phyloP scores from a whole-genome alignment of 495 filamentous ascomycete species.

The Aspergillus bertholletiae region DNA sequence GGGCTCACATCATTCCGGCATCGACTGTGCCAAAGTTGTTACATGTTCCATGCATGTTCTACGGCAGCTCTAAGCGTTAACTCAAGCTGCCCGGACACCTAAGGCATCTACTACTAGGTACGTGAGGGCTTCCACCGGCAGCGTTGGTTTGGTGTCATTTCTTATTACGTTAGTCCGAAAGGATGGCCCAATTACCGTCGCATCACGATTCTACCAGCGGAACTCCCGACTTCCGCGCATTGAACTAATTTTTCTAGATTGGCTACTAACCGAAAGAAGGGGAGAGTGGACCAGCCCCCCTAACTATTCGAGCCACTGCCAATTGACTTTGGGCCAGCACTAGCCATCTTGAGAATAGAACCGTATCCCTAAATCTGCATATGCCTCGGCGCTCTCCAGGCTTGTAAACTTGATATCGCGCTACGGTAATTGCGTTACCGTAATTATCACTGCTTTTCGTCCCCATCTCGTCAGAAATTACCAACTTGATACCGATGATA shows the following conservation, averaged over 20 bases:
- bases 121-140: constrained; percentile 3
- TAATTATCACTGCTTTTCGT: too few relatives aligned
- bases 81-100: neutral
- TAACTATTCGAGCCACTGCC: constrained; percentile 13
- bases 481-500: too few relatives aligned
- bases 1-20: neutral
- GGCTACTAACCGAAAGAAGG: neutral
- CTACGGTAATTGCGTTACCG: neutral
- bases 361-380: constrained; percentile 11
- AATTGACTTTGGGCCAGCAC: constrained; percentile 5
- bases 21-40: constrained; percentile 3
- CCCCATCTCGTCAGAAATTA: too few relatives aligned
- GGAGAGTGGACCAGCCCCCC: constrained; percentile 2
- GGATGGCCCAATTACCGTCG: constrained; percentile 9
- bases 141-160: constrained; percentile 10
- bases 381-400: constrained; percentile 9
- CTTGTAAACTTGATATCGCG: constrained; percentile 6
- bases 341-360: constrained; percentile 15
- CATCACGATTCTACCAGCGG: constrained; percentile 17
- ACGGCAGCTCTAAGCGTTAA: constrained; percentile 29
- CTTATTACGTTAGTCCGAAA: constrained; percentile 10
- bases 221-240: constrained; percentile 18
- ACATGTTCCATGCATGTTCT: constrained; percentile 48
- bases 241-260: constrained; percentile 8
- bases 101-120: neutral